Evolutionary conservation across 768 basidiomycete species (phyloP).

Genomic region (Russula sp.): DNA sequence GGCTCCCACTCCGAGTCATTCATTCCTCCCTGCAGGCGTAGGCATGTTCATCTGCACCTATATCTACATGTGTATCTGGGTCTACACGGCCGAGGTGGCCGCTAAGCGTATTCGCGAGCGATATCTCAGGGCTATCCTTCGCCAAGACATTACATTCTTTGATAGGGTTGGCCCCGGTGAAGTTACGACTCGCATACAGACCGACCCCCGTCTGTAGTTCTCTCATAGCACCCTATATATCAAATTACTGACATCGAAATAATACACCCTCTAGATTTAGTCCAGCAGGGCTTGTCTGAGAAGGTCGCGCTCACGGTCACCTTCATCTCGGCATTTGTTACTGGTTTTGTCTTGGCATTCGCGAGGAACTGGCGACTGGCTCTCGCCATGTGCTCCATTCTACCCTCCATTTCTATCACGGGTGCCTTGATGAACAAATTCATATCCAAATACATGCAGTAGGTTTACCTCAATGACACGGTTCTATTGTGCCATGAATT

Average conservation of each 20-base stretch:
- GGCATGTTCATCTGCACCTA: slow-evolving; percentile 73
- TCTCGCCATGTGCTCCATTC: slow-evolving; percentile 70
- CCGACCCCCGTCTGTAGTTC: slow-evolving; percentile 62
- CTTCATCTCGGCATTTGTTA: slow-evolving; percentile 65
- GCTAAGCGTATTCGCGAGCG: slow-evolving; percentile 80
- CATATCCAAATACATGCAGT: slow-evolving; percentile 60
- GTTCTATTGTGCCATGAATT: slow-evolving; percentile 3
- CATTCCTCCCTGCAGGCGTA: slow-evolving; percentile 43
- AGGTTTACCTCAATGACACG: slow-evolving; percentile 24
- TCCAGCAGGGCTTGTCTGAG: slow-evolving; percentile 89
- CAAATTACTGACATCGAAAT: neutral
- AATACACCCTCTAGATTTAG: slow-evolving; percentile 48
- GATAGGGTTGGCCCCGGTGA: slow-evolving; percentile 91
- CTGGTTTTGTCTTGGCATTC: slow-evolving; percentile 77
- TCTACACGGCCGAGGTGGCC: slow-evolving; percentile 71
- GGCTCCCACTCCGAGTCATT: neutral
- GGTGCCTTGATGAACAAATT: slow-evolving; percentile 70
- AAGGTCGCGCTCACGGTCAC: slow-evolving; percentile 70
- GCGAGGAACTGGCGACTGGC: slow-evolving; percentile 74
- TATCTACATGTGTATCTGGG: slow-evolving; percentile 65
- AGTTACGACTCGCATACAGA: slow-evolving; percentile 88
- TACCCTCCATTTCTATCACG: slow-evolving; percentile 75
- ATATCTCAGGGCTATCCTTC: slow-evolving; percentile 76
- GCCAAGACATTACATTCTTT: slow-evolving; percentile 87
- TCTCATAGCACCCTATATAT: neutral